Evolutionary conservation across 2,329 filamentous ascomycete genomes (phyloP).

Genomic region (Pyrenophora graminea): DNA sequence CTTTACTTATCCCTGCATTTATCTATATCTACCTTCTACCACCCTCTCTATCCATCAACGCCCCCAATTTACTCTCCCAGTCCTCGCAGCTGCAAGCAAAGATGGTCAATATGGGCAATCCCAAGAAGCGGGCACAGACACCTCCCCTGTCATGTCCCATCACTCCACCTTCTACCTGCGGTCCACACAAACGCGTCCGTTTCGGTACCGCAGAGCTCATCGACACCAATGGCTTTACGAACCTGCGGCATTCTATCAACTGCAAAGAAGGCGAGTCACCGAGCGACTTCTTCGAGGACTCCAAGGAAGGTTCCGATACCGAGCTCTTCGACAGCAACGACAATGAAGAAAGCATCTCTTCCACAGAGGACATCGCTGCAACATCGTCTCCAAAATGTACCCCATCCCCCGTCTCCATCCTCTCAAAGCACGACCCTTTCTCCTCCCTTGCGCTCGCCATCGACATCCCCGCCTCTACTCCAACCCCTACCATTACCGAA

Average conservation of each 20-base stretch:
- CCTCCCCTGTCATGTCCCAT: conserved; percentile 17
- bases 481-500: not conserved
- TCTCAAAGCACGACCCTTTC: conserved; percentile 4
- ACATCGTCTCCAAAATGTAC: not conserved
- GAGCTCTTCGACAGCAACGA: conserved; percentile 7
- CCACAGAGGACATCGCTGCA: not conserved
- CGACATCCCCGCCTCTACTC: not conserved
- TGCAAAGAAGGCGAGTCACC: conserved; percentile 10
- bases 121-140: conserved; percentile 10
- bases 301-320: conserved; percentile 12
- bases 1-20: not conserved
- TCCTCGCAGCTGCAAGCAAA: not conserved
- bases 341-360: not conserved
- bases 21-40: not conserved
- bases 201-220: conserved; percentile 5
- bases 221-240: not conserved
- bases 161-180: conserved; percentile 29
- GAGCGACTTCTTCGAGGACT: conserved; percentile 11
- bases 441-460: not conserved
- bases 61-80: no score
- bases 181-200: conserved; percentile 8
- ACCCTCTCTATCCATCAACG: no score
- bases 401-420: not conserved
- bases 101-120: conserved; percentile 1
- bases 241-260: conserved; percentile 1